A percentile compares a stretch with the other conserved stretches of the same genome.
phyloP scores from a whole-genome alignment of 805 yeast species.

The Ascoidea rubescens region DNA sequence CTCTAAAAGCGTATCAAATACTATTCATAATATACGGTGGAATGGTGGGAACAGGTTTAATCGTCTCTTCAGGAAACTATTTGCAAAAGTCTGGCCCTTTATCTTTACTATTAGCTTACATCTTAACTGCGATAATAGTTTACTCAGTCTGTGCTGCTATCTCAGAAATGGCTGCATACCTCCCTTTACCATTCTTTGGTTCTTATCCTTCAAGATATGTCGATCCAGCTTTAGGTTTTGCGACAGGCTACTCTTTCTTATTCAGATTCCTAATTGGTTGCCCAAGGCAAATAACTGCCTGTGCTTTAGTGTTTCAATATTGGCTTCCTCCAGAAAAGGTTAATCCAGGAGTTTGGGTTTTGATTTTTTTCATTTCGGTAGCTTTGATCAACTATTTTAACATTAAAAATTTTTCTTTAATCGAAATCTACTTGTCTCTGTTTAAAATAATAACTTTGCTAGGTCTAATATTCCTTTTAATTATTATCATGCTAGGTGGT shows the following conservation, averaged over 20 bases:
- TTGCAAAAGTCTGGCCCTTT: conserved; percentile 50
- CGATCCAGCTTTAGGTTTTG: conserved; percentile 52
- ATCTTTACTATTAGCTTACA: conserved; percentile 42
- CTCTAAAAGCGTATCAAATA: conserved; percentile 34
- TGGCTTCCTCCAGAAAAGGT: conserved; percentile 43
- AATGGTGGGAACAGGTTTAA: conserved; percentile 59
- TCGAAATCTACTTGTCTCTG: conserved; percentile 43
- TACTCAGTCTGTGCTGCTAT: conserved; percentile 49
- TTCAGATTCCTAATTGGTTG: conserved; percentile 60
- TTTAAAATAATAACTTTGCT: conserved; percentile 39
- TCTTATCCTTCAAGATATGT: conserved; percentile 48
- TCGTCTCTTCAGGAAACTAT: conserved; percentile 59
- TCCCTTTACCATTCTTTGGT: conserved; percentile 49
- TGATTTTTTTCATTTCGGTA: conserved; percentile 34
- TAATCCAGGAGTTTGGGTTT: conserved; percentile 45
- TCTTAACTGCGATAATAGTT: conserved; percentile 48
- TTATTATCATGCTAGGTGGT: conserved; percentile 42
- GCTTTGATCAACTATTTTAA: conserved; percentile 34
- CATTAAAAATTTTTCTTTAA: conserved; percentile 39
- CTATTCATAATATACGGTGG: conserved; percentile 39
- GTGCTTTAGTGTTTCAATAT: conserved; percentile 37
- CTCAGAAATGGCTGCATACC: conserved; percentile 65
- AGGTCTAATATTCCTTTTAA: conserved; percentile 37
- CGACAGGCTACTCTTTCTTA: conserved; percentile 62
- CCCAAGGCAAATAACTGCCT: conserved; percentile 44